phyloP scores from a whole-genome alignment of 768 basidiomycete species.

The Mrakia hoshinonis region DNA sequence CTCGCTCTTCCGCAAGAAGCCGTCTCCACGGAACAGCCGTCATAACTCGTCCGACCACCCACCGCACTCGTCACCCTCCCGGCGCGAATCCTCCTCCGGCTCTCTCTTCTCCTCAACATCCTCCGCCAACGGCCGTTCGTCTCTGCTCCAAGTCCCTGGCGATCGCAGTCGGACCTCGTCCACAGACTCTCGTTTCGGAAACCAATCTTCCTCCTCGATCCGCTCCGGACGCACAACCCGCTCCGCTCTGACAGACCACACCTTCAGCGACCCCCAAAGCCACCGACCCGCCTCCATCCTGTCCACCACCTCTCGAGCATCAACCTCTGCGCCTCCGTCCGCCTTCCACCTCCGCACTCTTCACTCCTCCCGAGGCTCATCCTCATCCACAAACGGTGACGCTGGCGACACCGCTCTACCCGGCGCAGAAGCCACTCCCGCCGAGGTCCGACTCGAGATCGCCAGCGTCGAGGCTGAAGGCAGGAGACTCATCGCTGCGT shows the following conservation, averaged over 20 bases:
- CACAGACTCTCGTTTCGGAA: background rate
- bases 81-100: background rate
- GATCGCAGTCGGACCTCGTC: background rate
- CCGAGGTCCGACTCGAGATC: slow-evolving; percentile 1
- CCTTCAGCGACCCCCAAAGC: background rate
- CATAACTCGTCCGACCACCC: background rate
- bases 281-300: slow-evolving; percentile 11
- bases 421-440: slow-evolving; percentile 3
- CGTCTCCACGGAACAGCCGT: background rate
- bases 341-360: slow-evolving; percentile 6
- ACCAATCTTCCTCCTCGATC: background rate
- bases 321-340: background rate
- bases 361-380: background rate
- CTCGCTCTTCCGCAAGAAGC: slow-evolving; percentile 16
- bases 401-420: background rate
- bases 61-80: background rate
- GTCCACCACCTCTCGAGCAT: background rate
- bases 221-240: slow-evolving; percentile 9
- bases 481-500: slow-evolving; percentile 14
- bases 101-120: slow-evolving; percentile 9
- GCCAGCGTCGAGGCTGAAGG: slow-evolving; percentile 21
- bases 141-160: slow-evolving; percentile 11
- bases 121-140: slow-evolving; percentile 1
- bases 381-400: background rate
- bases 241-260: background rate